phyloP scores from a whole-genome alignment of 768 basidiomycete species.

The Calocera cornea region DNA sequence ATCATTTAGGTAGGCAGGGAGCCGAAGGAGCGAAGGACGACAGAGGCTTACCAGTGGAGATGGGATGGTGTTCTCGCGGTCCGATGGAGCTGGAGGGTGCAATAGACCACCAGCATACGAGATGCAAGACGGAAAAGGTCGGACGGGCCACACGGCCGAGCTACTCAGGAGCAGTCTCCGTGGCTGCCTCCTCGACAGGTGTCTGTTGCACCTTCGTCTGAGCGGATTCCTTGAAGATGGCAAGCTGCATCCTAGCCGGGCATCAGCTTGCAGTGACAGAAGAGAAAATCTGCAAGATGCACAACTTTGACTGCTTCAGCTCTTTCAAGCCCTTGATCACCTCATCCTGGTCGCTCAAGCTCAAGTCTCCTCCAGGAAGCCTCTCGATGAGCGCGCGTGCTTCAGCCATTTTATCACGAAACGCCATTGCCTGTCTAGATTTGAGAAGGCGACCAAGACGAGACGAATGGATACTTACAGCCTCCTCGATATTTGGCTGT shows the following conservation, averaged over 20 bases:
- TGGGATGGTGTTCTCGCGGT: too few relatives aligned
- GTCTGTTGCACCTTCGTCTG: background rate
- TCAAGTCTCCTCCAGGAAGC: background rate
- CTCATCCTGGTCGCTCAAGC: background rate
- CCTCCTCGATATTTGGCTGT: conserved; percentile 1
- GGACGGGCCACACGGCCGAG: too few relatives aligned
- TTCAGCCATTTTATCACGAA: background rate
- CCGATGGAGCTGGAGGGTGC: too few relatives aligned
- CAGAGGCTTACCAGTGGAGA: background rate
- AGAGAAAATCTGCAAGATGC: background rate
- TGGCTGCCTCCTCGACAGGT: too few relatives aligned
- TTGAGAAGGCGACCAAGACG: background rate
- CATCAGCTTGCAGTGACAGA: background rate
- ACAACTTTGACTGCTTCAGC: background rate
- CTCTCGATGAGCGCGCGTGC: background rate
- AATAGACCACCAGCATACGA: too few relatives aligned
- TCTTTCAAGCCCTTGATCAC: background rate
- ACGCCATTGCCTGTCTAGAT: background rate
- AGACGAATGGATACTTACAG: background rate
- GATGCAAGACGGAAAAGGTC: too few relatives aligned
- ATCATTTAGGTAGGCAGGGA: conserved; percentile 28
- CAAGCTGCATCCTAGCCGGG: background rate
- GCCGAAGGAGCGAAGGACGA: background rate
- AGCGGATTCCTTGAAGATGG: background rate
- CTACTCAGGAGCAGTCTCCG: too few relatives aligned